A percentile compares a stretch with the other conserved stretches of the same genome.
Conservation (phyloP, 2,329 filamentous ascomycete genomes). For the Tolypocladium pustulatum region DNA sequence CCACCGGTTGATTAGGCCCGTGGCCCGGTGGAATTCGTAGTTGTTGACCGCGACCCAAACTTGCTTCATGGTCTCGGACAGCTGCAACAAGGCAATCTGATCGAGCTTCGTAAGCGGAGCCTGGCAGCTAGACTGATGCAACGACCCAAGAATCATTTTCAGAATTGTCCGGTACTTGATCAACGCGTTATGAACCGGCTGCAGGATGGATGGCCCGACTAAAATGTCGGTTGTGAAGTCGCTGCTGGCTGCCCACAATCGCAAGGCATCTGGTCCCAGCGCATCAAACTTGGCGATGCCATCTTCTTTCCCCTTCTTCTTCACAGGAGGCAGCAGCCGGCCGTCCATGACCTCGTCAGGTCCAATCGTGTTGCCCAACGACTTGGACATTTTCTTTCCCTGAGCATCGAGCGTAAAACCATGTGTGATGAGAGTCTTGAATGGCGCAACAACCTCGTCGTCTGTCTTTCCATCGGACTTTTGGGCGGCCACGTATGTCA, state of each 20-base stretch:
- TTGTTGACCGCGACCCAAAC: conserved; percentile 56
- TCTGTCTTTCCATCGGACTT: conserved; percentile 19
- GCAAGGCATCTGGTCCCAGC: conserved; percentile 76
- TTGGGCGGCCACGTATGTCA: conserved; percentile 69
- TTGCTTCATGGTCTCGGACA: conserved; percentile 52
- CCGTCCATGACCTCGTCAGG: conserved; percentile 81
- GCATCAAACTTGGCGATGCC: conserved; percentile 43
- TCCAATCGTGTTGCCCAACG: conserved; percentile 76
- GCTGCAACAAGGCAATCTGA: conserved; percentile 66
- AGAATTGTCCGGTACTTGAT: conserved; percentile 83
- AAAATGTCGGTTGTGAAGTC: conserved; percentile 86
- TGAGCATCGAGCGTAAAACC: conserved; percentile 84
- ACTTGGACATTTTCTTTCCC: conserved; percentile 99
- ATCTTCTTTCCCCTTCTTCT: conserved; percentile 42
- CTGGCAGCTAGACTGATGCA: conserved; percentile 43
- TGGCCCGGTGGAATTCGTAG: conserved; percentile 75
- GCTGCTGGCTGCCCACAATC: conserved; percentile 83
- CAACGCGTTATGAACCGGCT: conserved; percentile 63
- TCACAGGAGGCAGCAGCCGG: conserved; percentile 60
- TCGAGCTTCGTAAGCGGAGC: conserved; percentile 51
- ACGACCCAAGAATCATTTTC: conserved; percentile 78
- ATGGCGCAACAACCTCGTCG: conserved; percentile 46
- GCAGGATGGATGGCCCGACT: conserved; percentile 68
- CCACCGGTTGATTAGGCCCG: conserved; percentile 68
- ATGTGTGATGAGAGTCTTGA: conserved; percentile 84